phyloP scores from a whole-genome alignment of 805 yeast species.

The Saccharomycopsis oosterbeekiorum region DNA sequence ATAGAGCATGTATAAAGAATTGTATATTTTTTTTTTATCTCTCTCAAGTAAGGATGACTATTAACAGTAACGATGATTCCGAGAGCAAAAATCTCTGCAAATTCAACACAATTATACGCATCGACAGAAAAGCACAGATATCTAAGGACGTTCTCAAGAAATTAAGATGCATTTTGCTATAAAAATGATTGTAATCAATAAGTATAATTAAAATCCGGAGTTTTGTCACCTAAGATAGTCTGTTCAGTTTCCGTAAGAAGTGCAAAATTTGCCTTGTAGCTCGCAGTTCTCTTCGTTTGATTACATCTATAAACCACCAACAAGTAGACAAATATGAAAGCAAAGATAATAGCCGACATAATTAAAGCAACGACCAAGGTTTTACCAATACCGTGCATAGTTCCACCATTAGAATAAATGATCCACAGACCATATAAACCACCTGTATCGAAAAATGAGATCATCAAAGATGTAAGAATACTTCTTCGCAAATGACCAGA shows the following conservation, averaged over 20 bases:
- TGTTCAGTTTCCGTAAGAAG: slow-evolving; percentile 8
- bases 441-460: slow-evolving; percentile 61
- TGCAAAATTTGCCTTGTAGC: slow-evolving; percentile 12
- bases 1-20: no score
- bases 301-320: slow-evolving; percentile 24
- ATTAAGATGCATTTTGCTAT: background rate
- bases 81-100: no score
- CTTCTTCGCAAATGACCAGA: slow-evolving; percentile 54
- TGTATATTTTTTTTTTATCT: no score
- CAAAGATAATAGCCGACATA: background rate
- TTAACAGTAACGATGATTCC: no score
- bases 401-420: slow-evolving; percentile 19
- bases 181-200: background rate
- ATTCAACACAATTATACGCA: no score
- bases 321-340: slow-evolving; percentile 22
- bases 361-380: background rate
- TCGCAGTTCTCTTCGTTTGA: slow-evolving; percentile 20
- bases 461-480: slow-evolving; percentile 48
- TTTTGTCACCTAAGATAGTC: slow-evolving; percentile 14
- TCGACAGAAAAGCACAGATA: no score
- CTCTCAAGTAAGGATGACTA: no score
- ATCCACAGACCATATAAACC: slow-evolving; percentile 44
- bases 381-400: background rate
- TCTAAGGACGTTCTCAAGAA: background rate
- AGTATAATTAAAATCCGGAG: slow-evolving; percentile 14